Base-by-base conservation (phyloP, 1,139 yeast genomes). In the Diutina neorugosa region DNA sequence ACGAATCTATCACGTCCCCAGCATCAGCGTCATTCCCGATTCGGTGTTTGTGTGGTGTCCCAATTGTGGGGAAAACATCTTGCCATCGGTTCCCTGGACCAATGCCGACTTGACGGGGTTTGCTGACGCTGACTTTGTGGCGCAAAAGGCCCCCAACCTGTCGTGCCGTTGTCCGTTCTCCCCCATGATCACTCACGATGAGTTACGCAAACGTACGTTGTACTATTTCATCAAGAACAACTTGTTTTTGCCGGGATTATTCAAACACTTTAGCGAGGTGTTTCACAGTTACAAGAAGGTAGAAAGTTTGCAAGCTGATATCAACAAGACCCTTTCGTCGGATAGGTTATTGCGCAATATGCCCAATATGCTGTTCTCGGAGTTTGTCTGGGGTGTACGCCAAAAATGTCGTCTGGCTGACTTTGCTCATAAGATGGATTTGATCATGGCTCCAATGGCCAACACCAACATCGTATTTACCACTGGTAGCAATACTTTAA, bases 31-130 rank as follows among this genome's bases (percentile, higher is more conserved):
- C 11, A 18, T 46, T 4, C 40, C 37, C 4, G 18, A 34, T 1
- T n/a, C 50, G 20, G 50, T 46, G 23, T 46, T 46, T 27, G 14
- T 46, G 11, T 46, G 50, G 50, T 46, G 50, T 18, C 50, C 50
- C 19, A 25, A 46, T 18, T 46, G 50, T 46, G 50, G 50, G 50
- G 50, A 46, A 16, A 46, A 46, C 21, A 27, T 46, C 23, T 16
- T 46, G 16, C 40, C 20, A 4, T 34, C 27, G n/a, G 50, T 46
- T 2, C 40, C 50, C 5, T 46, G 50, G 50, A 46, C 50, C 20
- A 46, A 25, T 8, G 20, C 14, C 20, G 31, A 23, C 40, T 8
- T 5, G 8, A 46, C 41, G 12, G 50, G 50, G 23, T 46, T 46
- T 46, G 50, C 50, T 16, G 50, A 46, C 16, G 21, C 41, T 16